Percentiles rank a stretch among this genome's conserved stretches.
phyloP scores from a whole-genome alignment of 768 basidiomycete genomes.

The Amanita fuliginea region DNA sequence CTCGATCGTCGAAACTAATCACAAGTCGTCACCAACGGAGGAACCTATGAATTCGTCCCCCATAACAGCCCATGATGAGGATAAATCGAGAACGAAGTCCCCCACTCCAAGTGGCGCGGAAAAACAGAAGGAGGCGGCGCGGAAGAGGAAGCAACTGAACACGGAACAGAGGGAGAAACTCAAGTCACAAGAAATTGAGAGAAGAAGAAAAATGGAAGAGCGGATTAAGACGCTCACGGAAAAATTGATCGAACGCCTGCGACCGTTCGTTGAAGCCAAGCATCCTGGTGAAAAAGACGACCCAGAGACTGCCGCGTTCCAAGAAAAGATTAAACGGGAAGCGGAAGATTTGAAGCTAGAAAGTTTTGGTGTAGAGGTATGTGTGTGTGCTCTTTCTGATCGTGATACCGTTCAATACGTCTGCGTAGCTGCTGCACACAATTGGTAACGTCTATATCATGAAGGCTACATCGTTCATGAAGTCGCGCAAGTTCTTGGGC shows the following conservation, averaged over 20 bases:
- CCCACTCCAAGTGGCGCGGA: constrained; percentile 19
- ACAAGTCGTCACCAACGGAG: constrained; percentile 8
- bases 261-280: constrained; percentile 88
- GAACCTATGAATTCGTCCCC: constrained; percentile 1
- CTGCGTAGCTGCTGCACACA: constrained; percentile 64
- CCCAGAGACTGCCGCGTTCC: constrained; percentile 71
- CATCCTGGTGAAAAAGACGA: constrained; percentile 73
- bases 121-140: constrained; percentile 31
- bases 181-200: constrained; percentile 70
- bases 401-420: background rate
- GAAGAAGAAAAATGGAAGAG: constrained; percentile 67
- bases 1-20: constrained; percentile 6
- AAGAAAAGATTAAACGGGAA: constrained; percentile 67
- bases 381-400: constrained; percentile 23
- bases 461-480: constrained; percentile 87
- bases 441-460: constrained; percentile 89
- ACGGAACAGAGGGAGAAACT: constrained; percentile 83
- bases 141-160: constrained; percentile 43
- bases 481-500: constrained; percentile 84
- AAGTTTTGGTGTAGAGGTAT: constrained; percentile 92
- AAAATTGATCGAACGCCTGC: constrained; percentile 75
- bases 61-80: background rate
- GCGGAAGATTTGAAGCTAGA: constrained; percentile 94
- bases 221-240: constrained; percentile 64
- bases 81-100: constrained; percentile 5